Percentiles rank a stretch among this genome's conserved stretches.
These are phyloP conservation scores for Calycina herbarum DNA, from an alignment of 2,329 filamentous ascomycete genomes.

Conservation along the genomic window DNA sequence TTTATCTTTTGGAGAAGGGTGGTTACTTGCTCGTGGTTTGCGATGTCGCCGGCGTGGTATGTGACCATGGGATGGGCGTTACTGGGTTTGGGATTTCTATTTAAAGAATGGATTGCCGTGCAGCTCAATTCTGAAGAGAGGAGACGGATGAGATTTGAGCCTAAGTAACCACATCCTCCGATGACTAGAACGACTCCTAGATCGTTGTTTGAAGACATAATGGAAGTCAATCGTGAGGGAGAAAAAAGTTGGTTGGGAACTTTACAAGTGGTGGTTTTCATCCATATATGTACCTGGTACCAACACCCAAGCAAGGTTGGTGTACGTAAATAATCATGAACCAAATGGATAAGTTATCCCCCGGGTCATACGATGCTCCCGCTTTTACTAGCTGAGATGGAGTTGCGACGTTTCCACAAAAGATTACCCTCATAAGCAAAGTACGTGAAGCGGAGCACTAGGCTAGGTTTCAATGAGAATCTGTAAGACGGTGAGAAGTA, in stretches of 20 bases:
- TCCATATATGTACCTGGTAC: too few species aligned
- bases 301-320: too few species aligned
- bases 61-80: constrained; percentile 22
- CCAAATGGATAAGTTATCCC: too few species aligned
- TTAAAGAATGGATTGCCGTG: constrained; percentile 23
- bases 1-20: constrained; percentile 28
- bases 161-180: constrained; percentile 40
- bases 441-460: too few species aligned
- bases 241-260: background rate
- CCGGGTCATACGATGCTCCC: too few species aligned
- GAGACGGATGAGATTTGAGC: constrained; percentile 37
- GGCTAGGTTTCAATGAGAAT: too few species aligned
- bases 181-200: constrained; percentile 29
- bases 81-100: background rate
- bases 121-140: constrained; percentile 31
- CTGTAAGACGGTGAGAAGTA: too few species aligned
- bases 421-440: too few species aligned
- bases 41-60: constrained; percentile 36
- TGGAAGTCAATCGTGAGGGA: background rate
- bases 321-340: too few species aligned
- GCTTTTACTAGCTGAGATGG: too few species aligned
- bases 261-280: too few species aligned
- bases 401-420: too few species aligned
- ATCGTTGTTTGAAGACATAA: constrained; percentile 7
- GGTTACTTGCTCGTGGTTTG: constrained; percentile 23